Base-by-base conservation (phyloP, 2,329 filamentous ascomycete genomes). In the Verticillium zaregamsianum region DNA sequence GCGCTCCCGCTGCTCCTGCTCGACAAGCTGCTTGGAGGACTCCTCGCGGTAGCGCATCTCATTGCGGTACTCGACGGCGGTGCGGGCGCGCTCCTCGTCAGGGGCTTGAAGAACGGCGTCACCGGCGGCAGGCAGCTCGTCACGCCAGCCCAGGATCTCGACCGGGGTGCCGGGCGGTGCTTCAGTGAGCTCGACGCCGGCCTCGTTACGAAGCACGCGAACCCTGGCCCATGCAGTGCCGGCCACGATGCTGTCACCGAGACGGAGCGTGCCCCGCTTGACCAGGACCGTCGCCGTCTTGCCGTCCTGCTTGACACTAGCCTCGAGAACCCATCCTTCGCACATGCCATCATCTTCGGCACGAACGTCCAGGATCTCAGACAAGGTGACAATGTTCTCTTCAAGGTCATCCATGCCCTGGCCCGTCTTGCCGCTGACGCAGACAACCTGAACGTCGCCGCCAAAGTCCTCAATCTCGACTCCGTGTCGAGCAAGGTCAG, bases 391-490 rank as follows among this genome's bases (percentile, higher is more conserved):
- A 57, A 94, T 92, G 57, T 90, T 93, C 79, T 99, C 96, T 76
- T 98, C 95, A 2, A 99, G 83, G 58, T 96, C 90, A 17, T 87
- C 81, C 89, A 99, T 98, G 57, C 95, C 95, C 72, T 90, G 81
- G 1, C 95, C 95, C 0, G 95, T 98, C 79, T 95, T 97, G 55
- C 94, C 96, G 71, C 92, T 96, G 45, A 99, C 93, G 60, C 85
- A 86, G 2, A 98, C 91, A 20, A 93, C 91, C 75, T 98, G 95
- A 20, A 95, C 92, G 66, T 99, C 95, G 62, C 95, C 95, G 49
- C 95, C 95, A 69, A 87, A 96, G 71, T 98, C 95, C 77, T 99
- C 95, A 60, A 99, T 90, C 68, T 97, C 90, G 33, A 99, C 87
- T 8, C 91, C 92, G 70, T 97, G 84, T 2, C 87, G 82, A 9